Percentiles rank a stretch among this genome's conserved stretches.
These are phyloP conservation scores for Cryptosporidium viatorum DNA, from an alignment of 169 alveolate genomes.

Conservation along the genomic window DNA sequence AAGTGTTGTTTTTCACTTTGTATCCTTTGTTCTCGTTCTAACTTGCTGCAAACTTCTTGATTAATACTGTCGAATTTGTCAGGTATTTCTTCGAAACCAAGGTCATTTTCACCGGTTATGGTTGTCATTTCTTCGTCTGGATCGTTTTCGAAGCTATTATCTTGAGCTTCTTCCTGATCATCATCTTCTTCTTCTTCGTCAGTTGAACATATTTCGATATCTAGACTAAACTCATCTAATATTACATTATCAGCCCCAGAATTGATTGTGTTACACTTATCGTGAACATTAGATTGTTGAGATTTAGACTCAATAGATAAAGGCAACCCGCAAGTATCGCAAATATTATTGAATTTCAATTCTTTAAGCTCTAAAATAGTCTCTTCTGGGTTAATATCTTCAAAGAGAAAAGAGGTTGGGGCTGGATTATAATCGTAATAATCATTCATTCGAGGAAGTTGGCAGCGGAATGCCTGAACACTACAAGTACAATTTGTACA, in stretches of 20 bases:
- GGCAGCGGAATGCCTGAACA: conserved; percentile 40
- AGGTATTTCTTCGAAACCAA: too few species aligned
- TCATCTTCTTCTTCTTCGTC: conserved; percentile 34
- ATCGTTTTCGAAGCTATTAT: neutral
- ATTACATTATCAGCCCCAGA: neutral
- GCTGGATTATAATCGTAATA: conserved; percentile 55
- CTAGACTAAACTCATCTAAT: conserved; percentile 38
- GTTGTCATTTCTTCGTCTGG: neutral
- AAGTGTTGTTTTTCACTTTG: neutral
- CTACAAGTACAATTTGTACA: conserved; percentile 46
- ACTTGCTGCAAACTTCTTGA: neutral
- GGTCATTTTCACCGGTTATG: neutral
- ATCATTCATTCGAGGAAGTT: conserved; percentile 52
- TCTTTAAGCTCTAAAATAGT: neutral
- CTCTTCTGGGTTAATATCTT: neutral
- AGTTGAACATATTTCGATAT: conserved; percentile 48
- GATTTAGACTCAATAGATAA: neutral
- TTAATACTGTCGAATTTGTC: neutral
- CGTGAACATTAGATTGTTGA: conserved; percentile 5
- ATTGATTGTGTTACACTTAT: neutral
- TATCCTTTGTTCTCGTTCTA: neutral
- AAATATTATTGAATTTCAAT: neutral
- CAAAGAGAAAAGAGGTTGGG: conserved; percentile 6
- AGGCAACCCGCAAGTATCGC: conserved; percentile 51
- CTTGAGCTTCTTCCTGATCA: conserved; percentile 9